phyloP scores from a whole-genome alignment of 768 basidiomycete genomes.

The Mycena capillaripes region DNA sequence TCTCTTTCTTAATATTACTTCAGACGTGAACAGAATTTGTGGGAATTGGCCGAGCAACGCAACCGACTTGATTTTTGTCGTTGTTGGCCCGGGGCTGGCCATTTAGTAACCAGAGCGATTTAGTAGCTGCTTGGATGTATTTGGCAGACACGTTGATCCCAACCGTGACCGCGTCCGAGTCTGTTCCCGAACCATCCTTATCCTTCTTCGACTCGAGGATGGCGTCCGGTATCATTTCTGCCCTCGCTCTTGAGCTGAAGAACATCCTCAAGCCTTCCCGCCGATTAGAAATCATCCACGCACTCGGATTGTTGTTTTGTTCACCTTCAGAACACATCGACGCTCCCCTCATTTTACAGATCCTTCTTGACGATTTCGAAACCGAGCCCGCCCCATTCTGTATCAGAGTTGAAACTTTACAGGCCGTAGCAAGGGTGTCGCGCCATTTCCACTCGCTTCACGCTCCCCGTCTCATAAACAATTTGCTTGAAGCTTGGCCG shows the following conservation, averaged over 20 bases:
- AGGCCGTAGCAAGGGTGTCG: not conserved
- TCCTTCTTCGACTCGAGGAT: too few relatives aligned
- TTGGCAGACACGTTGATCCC: not conserved
- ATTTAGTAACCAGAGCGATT: too few relatives aligned
- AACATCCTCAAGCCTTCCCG: not conserved
- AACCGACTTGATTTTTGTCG: too few relatives aligned
- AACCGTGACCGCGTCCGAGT: too few relatives aligned
- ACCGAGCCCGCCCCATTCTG: not conserved
- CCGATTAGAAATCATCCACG: not conserved
- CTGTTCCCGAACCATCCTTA: too few relatives aligned
- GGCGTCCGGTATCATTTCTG: not conserved
- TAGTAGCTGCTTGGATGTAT: not conserved
- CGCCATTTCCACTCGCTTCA: constrained; percentile 1
- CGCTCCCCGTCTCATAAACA: constrained; percentile 11
- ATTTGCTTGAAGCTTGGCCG: constrained; percentile 14
- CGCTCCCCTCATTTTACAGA: constrained; percentile 9
- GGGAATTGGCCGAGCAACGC: too few relatives aligned
- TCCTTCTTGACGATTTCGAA: constrained; percentile 8
- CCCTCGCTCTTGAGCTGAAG: not conserved
- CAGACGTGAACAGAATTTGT: too few relatives aligned
- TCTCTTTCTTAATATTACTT: too few relatives aligned
- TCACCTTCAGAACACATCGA: constrained; percentile 1
- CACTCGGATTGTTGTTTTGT: constrained; percentile 11
- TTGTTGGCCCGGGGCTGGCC: too few relatives aligned
- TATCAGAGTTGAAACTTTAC: not conserved